Conservation (phyloP, 1,284 basidiomycete genomes). For the Moesziomyces aphidis region DNA sequence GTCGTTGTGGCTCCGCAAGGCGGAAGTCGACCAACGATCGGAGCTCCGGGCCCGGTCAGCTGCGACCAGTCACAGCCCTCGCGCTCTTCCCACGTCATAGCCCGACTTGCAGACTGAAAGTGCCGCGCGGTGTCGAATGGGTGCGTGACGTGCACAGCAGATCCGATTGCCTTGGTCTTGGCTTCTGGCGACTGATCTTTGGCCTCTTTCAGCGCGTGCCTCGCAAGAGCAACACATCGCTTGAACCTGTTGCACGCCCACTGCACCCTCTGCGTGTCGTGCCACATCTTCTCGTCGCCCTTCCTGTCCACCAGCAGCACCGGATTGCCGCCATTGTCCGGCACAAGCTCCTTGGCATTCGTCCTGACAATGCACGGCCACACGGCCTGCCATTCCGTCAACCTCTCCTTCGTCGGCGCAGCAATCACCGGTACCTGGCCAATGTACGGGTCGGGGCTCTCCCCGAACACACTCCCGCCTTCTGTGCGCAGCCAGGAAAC, state of each 20-base stretch:
- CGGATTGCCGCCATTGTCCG: slow-evolving; percentile 6
- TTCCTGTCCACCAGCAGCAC: slow-evolving; percentile 50
- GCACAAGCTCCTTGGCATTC: slow-evolving; percentile 31
- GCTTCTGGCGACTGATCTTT: background rate
- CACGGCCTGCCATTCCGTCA: slow-evolving; percentile 70
- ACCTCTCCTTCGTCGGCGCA: slow-evolving; percentile 78
- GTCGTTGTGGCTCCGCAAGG: background rate
- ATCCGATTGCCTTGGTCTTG: slow-evolving; percentile 27
- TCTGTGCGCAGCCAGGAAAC: slow-evolving; percentile 15
- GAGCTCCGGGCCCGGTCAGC: slow-evolving; percentile 17
- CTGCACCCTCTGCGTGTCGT: slow-evolving; percentile 7
- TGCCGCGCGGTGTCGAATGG: slow-evolving; percentile 14
- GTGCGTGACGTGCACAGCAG: slow-evolving; percentile 50
- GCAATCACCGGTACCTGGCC: slow-evolving; percentile 77
- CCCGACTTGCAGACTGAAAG: background rate
- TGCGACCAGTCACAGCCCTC: slow-evolving; percentile 23
- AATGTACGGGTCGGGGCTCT: slow-evolving; percentile 65
- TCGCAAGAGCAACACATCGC: slow-evolving; percentile 40
- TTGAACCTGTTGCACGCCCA: slow-evolving; percentile 39
- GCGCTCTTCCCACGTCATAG: slow-evolving; percentile 12
- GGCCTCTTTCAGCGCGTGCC: slow-evolving; percentile 10
- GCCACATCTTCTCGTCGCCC: slow-evolving; percentile 43
- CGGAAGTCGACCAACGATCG: slow-evolving; percentile 18
- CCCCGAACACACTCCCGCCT: slow-evolving; percentile 18
- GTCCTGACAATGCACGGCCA: slow-evolving; percentile 63